phyloP scores from a whole-genome alignment of 2,329 filamentous ascomycete genomes.

The Annulohypoxylon truncatum region DNA sequence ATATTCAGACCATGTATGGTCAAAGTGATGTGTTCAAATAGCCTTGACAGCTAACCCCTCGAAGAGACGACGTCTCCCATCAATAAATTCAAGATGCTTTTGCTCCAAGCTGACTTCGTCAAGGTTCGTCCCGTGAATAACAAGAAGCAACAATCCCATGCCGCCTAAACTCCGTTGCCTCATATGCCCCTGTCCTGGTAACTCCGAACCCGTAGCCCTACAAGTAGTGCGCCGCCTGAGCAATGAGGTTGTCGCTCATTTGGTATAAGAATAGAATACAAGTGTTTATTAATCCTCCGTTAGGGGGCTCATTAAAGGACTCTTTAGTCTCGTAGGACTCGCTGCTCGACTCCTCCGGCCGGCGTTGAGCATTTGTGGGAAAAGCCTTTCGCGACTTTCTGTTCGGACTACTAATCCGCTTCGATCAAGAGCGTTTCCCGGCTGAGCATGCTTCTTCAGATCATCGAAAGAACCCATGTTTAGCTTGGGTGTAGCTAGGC shows the following conservation, averaged over 20 bases:
- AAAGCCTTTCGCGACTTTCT: constrained; percentile 85
- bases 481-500: constrained; percentile 74
- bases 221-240: constrained; percentile 16
- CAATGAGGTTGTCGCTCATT: constrained; percentile 20
- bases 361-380: constrained; percentile 66
- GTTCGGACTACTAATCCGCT: constrained; percentile 83
- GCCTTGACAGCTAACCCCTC: not conserved
- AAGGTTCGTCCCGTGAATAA: constrained; percentile 15
- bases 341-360: constrained; percentile 67
- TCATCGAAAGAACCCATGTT: constrained; percentile 65
- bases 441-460: constrained; percentile 48
- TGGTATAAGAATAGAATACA: constrained; percentile 34
- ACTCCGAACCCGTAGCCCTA: constrained; percentile 29
- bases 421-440: constrained; percentile 66
- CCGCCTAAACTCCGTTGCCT: constrained; percentile 27
- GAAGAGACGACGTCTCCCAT: constrained; percentile 5
- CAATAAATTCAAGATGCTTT: constrained; percentile 15
- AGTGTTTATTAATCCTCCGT: constrained; percentile 54
- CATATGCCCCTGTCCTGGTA: constrained; percentile 26
- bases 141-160: not conserved
- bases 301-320: constrained; percentile 64
- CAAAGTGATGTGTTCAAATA: constrained; percentile 13
- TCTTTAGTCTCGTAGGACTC: constrained; percentile 70
- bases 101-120: constrained; percentile 16
- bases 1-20: constrained; percentile 26